Percentiles rank a stretch among this genome's conserved stretches.
Conservation (phyloP, 176 grass and related monocot species). For the Luzula sylvatica region DNA sequence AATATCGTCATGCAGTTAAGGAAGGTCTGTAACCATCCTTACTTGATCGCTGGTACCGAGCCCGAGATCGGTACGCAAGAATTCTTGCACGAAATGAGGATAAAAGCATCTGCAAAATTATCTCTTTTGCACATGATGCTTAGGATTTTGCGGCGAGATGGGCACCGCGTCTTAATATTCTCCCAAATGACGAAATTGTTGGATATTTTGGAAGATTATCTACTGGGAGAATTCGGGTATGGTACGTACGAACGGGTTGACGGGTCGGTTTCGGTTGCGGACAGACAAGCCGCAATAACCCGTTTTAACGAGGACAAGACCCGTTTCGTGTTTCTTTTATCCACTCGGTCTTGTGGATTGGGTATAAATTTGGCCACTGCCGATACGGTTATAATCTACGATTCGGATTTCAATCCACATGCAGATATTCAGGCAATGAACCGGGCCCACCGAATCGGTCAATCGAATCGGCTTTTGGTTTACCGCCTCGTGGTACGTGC, state of each 20-base stretch:
- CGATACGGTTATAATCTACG: constrained; percentile 97
- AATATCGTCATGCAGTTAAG: constrained; percentile 99
- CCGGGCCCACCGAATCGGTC: constrained; percentile 96
- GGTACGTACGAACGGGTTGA: constrained; percentile 95
- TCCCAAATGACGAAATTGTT: constrained; percentile 99
- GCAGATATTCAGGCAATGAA: constrained; percentile 99
- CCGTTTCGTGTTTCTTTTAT: constrained; percentile 97
- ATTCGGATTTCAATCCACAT: constrained; percentile 99
- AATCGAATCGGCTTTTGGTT: constrained; percentile 91
- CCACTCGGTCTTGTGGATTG: constrained; percentile 92
- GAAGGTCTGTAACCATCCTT: constrained; percentile 99
- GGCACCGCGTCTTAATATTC: constrained; percentile 93
- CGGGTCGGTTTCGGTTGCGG: constrained; percentile 83
- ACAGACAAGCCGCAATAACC: constrained; percentile 78
- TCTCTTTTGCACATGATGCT: constrained; percentile 90
- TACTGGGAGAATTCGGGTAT: constrained; percentile 65
- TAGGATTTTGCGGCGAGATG: constrained; percentile 69
- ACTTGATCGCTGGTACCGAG: constrained; percentile 97
- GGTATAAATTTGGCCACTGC: constrained; percentile 99
- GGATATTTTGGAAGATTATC: constrained; percentile 98
- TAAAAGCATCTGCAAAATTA: constrained; percentile 96
- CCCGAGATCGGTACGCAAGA: constrained; percentile 75
- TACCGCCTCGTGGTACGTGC: constrained; percentile 95
- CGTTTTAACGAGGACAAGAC: constrained; percentile 97
- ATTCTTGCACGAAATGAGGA: constrained; percentile 96